These are phyloP conservation scores for Populus simonii DNA, from an alignment of 345 rosid species.

Conservation along the genomic window DNA sequence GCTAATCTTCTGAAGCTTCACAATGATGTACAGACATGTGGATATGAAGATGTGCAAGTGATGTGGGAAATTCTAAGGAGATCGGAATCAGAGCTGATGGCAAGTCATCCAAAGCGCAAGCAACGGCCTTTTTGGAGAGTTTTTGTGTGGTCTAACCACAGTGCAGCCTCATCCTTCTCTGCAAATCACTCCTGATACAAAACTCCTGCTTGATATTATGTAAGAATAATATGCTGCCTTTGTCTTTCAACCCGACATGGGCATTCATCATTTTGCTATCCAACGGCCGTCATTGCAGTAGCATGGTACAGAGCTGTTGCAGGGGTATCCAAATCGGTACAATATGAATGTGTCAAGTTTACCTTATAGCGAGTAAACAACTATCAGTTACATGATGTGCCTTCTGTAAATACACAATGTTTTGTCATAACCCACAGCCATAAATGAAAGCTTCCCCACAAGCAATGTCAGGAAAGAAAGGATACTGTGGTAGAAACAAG, in stretches of 20 bases:
- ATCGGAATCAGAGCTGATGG: constrained; percentile 40
- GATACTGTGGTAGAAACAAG: not conserved
- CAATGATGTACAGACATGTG: constrained; percentile 62
- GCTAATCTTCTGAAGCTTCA: constrained; percentile 57
- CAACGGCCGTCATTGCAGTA: constrained; percentile 26
- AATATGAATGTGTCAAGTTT: constrained; percentile 4
- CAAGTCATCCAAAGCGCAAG: constrained; percentile 36
- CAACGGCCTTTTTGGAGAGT: constrained; percentile 55
- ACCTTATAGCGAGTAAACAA: not conserved
- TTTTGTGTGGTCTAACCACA: constrained; percentile 48
- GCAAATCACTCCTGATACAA: constrained; percentile 25
- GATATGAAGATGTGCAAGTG: constrained; percentile 63
- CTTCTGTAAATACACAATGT: constrained; percentile 28
- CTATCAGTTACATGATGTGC: constrained; percentile 3
- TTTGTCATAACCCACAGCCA: constrained; percentile 2
- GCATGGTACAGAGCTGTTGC: constrained; percentile 37
- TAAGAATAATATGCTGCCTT: constrained; percentile 18
- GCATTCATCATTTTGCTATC: constrained; percentile 16
- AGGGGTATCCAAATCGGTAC: constrained; percentile 16
- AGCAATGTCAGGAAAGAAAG: not conserved
- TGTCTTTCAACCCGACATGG: constrained; percentile 15
- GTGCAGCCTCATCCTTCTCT: constrained; percentile 39
- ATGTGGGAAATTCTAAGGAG: constrained; percentile 73
- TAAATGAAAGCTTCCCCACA: not conserved
- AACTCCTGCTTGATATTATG: not conserved